Conservation (phyloP, 1,284 basidiomycete genomes). For the Blastosporella zonata region DNA sequence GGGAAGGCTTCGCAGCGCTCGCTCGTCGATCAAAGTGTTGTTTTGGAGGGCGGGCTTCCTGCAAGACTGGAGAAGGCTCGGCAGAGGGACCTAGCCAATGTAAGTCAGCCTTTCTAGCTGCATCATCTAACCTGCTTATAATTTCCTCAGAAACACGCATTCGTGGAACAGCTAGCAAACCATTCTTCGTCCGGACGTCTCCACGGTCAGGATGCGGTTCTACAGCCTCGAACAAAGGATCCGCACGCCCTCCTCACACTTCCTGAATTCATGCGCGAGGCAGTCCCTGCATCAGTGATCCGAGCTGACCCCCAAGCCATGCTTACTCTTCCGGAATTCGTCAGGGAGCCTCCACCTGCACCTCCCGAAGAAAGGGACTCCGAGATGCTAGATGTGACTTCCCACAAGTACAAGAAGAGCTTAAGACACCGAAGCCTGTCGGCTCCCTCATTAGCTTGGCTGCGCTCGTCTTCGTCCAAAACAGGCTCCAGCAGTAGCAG, state of each 20-base stretch:
- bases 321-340: constrained; percentile 60
- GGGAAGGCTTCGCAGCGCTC: constrained; percentile 69
- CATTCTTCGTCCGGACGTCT: constrained; percentile 69
- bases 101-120: constrained; percentile 26
- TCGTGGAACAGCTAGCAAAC: constrained; percentile 65
- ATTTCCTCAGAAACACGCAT: constrained; percentile 54
- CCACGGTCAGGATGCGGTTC: constrained; percentile 67
- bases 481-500: constrained; percentile 17
- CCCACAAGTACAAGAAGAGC: constrained; percentile 33
- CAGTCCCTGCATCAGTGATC: constrained; percentile 34
- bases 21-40: constrained; percentile 65
- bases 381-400: constrained; percentile 14
- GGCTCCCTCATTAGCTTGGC: constrained; percentile 69
- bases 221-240: constrained; percentile 43
- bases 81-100: constrained; percentile 59
- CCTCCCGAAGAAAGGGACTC: constrained; percentile 21
- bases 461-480: constrained; percentile 42
- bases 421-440: constrained; percentile 63
- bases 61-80: constrained; percentile 48
- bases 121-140: constrained; percentile 10
- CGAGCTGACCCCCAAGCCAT: constrained; percentile 45
- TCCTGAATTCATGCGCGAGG: constrained; percentile 65
- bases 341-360: constrained; percentile 38
- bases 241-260: constrained; percentile 59
- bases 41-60: constrained; percentile 57